Base-by-base conservation (phyloP, 2,329 filamentous ascomycete species). In the Colletotrichum musae region DNA sequence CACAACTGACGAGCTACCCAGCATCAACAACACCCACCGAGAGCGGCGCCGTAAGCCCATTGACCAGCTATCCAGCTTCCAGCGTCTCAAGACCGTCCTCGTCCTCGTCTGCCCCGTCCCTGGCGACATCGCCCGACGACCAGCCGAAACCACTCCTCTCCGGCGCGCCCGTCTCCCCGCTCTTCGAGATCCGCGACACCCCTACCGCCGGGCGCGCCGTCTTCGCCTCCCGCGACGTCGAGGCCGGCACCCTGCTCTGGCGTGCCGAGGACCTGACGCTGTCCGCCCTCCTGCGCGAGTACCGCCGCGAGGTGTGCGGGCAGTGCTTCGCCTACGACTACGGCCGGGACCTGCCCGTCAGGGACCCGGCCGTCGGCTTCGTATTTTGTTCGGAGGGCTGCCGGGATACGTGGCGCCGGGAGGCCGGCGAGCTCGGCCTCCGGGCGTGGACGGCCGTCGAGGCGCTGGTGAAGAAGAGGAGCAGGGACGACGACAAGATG, bases 21-120 rank as follows among this genome's bases (percentile, higher is more conserved):
- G 60, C 60, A 48, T 68, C 65, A n/a, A 68, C 41, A 36, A 36
- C 32, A 36, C 21, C 21, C 21, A 13, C 10, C 65, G 53, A 47
- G 10, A 69, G 61, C 41, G 62, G 66, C 54, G 45, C 50, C 9
- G 13, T 50, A 10, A 64, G 61, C 12, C 45, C 52, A 60, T 61
- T 69, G 47, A 69, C 66, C 18, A 64, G 62, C 62, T 69, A 69
- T 13, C 54, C 66, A 56, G 54, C 62, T 26, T 69, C 66, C 15
- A 69, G 83, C 71, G 86, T 50, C 43, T 69, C 66, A 7, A 53
- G 66, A 15, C 62, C 66, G 12, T 69, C 66, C 4, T 60, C 66
- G 6, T 50, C 50, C 62, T 69, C 66, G 5, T 69, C 66, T 12
- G 54, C 50, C 36, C 50, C 66, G 41, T 62, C 64, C 1, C 16